Evolutionary conservation across 78 protist species (phyloP).

Genomic region (Polysphondylium violaceum): DNA sequence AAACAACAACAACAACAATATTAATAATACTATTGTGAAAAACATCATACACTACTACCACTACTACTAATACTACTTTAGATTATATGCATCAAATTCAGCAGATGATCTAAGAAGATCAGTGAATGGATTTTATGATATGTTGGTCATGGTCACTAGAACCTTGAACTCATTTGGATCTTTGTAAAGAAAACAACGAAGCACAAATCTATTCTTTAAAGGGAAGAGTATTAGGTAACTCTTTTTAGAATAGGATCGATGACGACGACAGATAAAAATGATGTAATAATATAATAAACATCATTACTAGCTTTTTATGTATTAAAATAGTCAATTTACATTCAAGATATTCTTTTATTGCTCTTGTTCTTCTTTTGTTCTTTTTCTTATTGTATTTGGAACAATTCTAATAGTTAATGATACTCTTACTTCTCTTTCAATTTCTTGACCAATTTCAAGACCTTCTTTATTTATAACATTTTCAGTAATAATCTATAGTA

Average conservation of each 20-base stretch:
- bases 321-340: no score
- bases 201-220: no score
- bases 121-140: conserved; percentile 56
- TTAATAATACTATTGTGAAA: background rate
- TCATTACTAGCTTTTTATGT: no score
- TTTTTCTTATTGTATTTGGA: conserved; percentile 23
- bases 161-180: conserved; percentile 46
- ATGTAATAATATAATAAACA: no score
- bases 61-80: background rate
- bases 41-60: background rate
- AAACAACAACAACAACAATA: background rate
- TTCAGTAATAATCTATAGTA: no score
- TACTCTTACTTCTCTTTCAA: conserved; percentile 40
- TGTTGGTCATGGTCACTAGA: conserved; percentile 66
- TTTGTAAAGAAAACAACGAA: conserved; percentile 13
- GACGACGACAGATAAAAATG: no score
- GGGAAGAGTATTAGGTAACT: no score
- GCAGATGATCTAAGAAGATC: conserved; percentile 76
- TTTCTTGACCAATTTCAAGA: conserved; percentile 15
- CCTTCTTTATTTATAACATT: conserved; percentile 26
- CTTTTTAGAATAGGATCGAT: no score
- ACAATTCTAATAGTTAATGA: conserved; percentile 58
- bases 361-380: background rate
- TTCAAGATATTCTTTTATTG: no score
- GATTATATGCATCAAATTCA: conserved; percentile 65